Conservation (phyloP, 345 rosid genomes). For the thale cress (Arabidopsis thaliana) region DNA sequence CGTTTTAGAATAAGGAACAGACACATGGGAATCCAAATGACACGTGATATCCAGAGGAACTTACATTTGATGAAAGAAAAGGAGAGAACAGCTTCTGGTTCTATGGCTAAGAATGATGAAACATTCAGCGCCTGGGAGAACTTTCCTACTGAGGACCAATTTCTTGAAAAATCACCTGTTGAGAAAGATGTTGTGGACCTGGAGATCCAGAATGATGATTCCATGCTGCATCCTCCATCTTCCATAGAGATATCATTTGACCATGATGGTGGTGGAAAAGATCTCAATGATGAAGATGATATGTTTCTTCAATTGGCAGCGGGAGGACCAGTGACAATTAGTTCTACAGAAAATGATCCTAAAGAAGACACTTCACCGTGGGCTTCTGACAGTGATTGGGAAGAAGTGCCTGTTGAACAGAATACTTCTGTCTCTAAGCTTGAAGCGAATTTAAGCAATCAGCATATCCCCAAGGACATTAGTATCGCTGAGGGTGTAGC, state of each 20-base stretch:
- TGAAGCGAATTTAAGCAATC: conserved; percentile 44
- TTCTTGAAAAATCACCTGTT: conserved; percentile 45
- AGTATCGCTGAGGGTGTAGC: conserved; percentile 60
- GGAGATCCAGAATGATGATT: conserved; percentile 44
- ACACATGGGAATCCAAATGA: conserved; percentile 96
- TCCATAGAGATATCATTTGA: conserved; percentile 80
- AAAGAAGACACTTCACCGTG: conserved; percentile 48
- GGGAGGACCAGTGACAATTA: conserved; percentile 52
- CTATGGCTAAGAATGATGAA: conserved; percentile 43
- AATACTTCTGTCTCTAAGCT: conserved; percentile 35
- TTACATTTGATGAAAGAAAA: conserved; percentile 88
- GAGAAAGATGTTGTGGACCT: conserved; percentile 45
- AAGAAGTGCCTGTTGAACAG: conserved; percentile 53
- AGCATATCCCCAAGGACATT: conserved; percentile 44
- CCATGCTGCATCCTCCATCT: conserved; percentile 43
- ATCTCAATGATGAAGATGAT: conserved; percentile 61
- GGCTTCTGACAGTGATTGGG: conserved; percentile 78
- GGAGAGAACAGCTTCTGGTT: conserved; percentile 47
- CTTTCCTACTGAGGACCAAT: conserved; percentile 47
- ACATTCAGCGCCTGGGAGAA: conserved; percentile 35
- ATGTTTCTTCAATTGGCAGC: conserved; percentile 76
- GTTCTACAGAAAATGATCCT: conserved; percentile 52
- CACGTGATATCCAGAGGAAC: conserved; percentile 95
- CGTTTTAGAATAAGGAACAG: conserved; percentile 66
- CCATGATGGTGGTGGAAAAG: conserved; percentile 54